phyloP scores from a whole-genome alignment of 2,329 filamentous ascomycete genomes.

The Calonectria fujianensis region DNA sequence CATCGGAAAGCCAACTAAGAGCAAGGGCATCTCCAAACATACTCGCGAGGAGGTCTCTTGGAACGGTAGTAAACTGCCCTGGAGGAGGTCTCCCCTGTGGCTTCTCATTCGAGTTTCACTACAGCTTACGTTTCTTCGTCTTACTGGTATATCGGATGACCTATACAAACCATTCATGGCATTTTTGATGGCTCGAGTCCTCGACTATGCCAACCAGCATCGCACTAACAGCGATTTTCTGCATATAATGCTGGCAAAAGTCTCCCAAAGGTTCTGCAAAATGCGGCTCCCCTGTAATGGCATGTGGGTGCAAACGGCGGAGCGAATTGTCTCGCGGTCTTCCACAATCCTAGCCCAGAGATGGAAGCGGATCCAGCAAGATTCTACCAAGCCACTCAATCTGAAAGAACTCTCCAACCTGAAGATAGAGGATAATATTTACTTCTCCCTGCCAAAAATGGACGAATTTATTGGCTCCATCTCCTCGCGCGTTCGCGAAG shows the following conservation, averaged over 20 bases:
- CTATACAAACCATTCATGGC: slow-evolving; percentile 48
- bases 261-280: slow-evolving; percentile 42
- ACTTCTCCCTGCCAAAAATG: slow-evolving; percentile 36
- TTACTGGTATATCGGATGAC: neutral
- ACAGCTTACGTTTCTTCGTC: slow-evolving; percentile 59
- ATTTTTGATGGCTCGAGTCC: slow-evolving; percentile 34
- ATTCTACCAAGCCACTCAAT: slow-evolving; percentile 15
- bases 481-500: neutral
- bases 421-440: slow-evolving; percentile 24
- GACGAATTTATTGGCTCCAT: slow-evolving; percentile 43
- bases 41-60: slow-evolving; percentile 73
- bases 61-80: slow-evolving; percentile 55
- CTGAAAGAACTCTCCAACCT: neutral
- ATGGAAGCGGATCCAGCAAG: slow-evolving; percentile 36
- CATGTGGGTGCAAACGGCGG: slow-evolving; percentile 33
- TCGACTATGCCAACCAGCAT: neutral
- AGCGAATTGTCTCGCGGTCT: slow-evolving; percentile 19
- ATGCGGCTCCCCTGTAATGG: slow-evolving; percentile 2
- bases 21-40: slow-evolving; percentile 65
- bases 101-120: slow-evolving; percentile 71
- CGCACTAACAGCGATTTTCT: slow-evolving; percentile 30
- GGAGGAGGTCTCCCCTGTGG: slow-evolving; percentile 73
- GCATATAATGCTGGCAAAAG: slow-evolving; percentile 44
- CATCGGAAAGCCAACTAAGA: slow-evolving; percentile 54
- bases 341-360: slow-evolving; percentile 18